These are phyloP conservation scores for Exserohilum rostratum DNA, from an alignment of 2,329 filamentous ascomycete genomes.

Conservation along the genomic window DNA sequence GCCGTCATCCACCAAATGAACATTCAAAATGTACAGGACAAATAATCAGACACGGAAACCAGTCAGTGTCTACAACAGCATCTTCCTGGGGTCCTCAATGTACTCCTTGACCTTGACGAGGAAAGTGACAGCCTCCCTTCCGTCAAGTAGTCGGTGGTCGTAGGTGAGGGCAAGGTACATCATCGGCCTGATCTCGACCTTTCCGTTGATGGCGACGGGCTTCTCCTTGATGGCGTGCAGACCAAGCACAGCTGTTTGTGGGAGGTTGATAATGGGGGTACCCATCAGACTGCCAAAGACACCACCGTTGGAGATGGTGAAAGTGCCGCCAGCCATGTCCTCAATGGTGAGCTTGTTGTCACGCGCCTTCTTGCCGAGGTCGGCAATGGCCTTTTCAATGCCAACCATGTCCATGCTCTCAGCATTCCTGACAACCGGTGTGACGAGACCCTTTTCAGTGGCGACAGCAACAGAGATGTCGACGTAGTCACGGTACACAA, in stretches of 20 bases:
- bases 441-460: constrained; percentile 96
- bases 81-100: constrained; percentile 91
- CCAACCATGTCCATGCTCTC: constrained; percentile 85
- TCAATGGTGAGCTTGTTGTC: constrained; percentile 97
- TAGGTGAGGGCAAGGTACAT: constrained; percentile 99
- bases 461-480: constrained; percentile 97
- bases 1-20: neutral
- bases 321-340: constrained; percentile 98
- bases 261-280: constrained; percentile 97
- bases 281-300: constrained; percentile 98
- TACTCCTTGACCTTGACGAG: constrained; percentile 96
- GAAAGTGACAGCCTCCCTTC: constrained; percentile 94
- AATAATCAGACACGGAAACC: neutral
- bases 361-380: constrained; percentile 95
- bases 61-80: constrained; percentile 66
- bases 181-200: constrained; percentile 96
- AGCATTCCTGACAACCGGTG: constrained; percentile 91
- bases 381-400: constrained; percentile 90
- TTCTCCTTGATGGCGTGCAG: constrained; percentile 97
- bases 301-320: constrained; percentile 96
- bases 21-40: neutral
- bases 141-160: constrained; percentile 93
- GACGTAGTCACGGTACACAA: constrained; percentile 97
- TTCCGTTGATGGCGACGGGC: constrained; percentile 86
- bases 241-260: constrained; percentile 88